Evolutionary conservation across 148 eudicot species (phyloP).

Genomic region (Nyssa sinensis): DNA sequence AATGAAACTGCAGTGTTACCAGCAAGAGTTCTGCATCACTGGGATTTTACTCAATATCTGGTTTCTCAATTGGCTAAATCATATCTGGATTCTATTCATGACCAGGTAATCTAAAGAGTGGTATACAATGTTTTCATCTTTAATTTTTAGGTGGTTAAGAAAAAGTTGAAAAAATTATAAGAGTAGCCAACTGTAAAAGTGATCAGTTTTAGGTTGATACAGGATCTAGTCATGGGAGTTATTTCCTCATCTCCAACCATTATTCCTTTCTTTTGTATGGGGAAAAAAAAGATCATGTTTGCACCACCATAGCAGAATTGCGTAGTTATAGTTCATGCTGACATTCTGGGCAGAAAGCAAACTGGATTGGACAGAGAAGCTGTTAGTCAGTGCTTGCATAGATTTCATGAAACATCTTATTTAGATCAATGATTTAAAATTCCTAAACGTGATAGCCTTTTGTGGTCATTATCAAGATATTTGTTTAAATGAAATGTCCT

Average conservation of each 20-base stretch:
- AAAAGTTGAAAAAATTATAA: background rate
- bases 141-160: background rate
- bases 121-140: background rate
- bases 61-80: constrained; percentile 93
- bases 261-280: background rate
- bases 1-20: constrained; percentile 88
- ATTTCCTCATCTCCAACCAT: background rate
- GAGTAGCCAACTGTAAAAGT: background rate
- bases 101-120: constrained; percentile 46
- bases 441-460: background rate
- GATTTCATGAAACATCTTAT: background rate
- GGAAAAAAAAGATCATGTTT: background rate
- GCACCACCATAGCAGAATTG: background rate
- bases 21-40: constrained; percentile 85
- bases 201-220: background rate
- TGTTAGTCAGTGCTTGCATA: background rate
- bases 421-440: background rate
- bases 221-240: background rate
- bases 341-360: background rate
- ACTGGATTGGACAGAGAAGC: background rate
- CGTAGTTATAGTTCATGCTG: background rate
- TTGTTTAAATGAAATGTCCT: background rate
- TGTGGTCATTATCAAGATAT: background rate
- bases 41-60: constrained; percentile 87
- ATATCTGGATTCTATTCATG: constrained; percentile 76